A percentile compares a stretch with the other conserved stretches of the same genome.
These are phyloP conservation scores for Paxillus ammoniavirescens DNA, from an alignment of 768 basidiomycete species.

Conservation along the genomic window DNA sequence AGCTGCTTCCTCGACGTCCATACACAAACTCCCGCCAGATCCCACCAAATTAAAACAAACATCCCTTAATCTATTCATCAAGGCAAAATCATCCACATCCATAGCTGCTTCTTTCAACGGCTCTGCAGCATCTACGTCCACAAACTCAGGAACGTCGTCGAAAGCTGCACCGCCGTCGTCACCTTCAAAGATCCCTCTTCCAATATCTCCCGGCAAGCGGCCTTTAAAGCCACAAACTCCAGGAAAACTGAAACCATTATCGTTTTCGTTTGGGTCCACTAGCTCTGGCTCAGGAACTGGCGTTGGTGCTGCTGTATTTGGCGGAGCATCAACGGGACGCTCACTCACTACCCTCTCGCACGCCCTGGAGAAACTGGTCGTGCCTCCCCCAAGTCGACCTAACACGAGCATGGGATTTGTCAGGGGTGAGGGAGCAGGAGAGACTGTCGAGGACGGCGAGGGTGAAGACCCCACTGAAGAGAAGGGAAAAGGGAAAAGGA, in stretches of 20 bases:
- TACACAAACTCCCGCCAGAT: conserved; percentile 11
- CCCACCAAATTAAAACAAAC: conserved; percentile 22
- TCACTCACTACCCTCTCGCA: conserved; percentile 64
- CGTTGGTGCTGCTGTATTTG: background rate
- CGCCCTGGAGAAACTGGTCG: conserved; percentile 68
- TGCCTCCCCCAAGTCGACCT: conserved; percentile 63
- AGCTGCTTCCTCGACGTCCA: conserved; percentile 8
- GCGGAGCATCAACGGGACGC: conserved; percentile 18
- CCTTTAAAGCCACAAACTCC: conserved; percentile 6
- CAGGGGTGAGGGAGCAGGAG: conserved; percentile 13
- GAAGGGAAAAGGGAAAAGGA: conserved; percentile 13
- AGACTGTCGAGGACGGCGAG: background rate
- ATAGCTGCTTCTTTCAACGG: background rate
- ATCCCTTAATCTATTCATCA: conserved; percentile 25
- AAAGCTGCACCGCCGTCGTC: conserved; percentile 10
- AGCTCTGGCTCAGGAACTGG: background rate
- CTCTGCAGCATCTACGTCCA: conserved; percentile 4
- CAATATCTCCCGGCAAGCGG: conserved; percentile 17
- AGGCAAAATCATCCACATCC: conserved; percentile 1
- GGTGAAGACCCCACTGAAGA: conserved; percentile 3
- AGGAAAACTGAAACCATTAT: conserved; percentile 1
- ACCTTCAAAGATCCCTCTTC: conserved; percentile 31
- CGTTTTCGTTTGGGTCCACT: conserved; percentile 5
- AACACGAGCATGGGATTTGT: conserved; percentile 73
- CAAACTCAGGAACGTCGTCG: conserved; percentile 7